These are phyloP conservation scores for Tanozyma kutaoensis DNA, from an alignment of 805 yeast genomes.

Conservation along the genomic window DNA sequence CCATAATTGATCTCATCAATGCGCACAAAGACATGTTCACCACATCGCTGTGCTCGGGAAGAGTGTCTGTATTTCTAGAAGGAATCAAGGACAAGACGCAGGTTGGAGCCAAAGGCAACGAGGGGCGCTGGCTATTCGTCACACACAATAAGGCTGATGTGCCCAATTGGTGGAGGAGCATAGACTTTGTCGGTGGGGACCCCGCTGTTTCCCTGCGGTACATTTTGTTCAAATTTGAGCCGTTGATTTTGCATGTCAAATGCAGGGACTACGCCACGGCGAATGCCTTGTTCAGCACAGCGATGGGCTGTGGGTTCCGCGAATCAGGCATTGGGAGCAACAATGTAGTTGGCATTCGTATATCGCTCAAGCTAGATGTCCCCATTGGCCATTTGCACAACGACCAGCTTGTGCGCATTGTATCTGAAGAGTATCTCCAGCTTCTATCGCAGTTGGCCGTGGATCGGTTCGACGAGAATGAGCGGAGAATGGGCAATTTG, in stretches of 20 bases:
- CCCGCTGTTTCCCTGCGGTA: slow-evolving; percentile 26
- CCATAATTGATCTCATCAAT: slow-evolving; percentile 60
- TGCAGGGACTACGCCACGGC: slow-evolving; percentile 54
- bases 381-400: slow-evolving; percentile 53
- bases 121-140: slow-evolving; percentile 76
- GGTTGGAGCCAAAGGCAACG: slow-evolving; percentile 76
- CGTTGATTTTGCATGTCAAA: slow-evolving; percentile 73
- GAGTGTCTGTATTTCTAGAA: slow-evolving; percentile 72
- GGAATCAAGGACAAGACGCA: slow-evolving; percentile 39
- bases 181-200: slow-evolving; percentile 8
- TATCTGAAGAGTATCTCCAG: slow-evolving; percentile 35
- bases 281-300: slow-evolving; percentile 45
- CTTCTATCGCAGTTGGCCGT: slow-evolving; percentile 40
- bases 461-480: slow-evolving; percentile 58
- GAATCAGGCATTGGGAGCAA: slow-evolving; percentile 80
- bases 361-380: slow-evolving; percentile 58
- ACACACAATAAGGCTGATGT: slow-evolving; percentile 48
- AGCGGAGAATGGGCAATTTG: slow-evolving; percentile 37
- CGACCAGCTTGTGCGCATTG: slow-evolving; percentile 20
- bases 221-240: slow-evolving; percentile 70
- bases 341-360: slow-evolving; percentile 65
- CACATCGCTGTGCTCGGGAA: slow-evolving; percentile 80
- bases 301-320: slow-evolving; percentile 78
- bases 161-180: slow-evolving; percentile 31
- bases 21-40: slow-evolving; percentile 57